phyloP scores from a whole-genome alignment of 2,329 filamentous ascomycete species.

The Coniochaeta pulveracea region DNA sequence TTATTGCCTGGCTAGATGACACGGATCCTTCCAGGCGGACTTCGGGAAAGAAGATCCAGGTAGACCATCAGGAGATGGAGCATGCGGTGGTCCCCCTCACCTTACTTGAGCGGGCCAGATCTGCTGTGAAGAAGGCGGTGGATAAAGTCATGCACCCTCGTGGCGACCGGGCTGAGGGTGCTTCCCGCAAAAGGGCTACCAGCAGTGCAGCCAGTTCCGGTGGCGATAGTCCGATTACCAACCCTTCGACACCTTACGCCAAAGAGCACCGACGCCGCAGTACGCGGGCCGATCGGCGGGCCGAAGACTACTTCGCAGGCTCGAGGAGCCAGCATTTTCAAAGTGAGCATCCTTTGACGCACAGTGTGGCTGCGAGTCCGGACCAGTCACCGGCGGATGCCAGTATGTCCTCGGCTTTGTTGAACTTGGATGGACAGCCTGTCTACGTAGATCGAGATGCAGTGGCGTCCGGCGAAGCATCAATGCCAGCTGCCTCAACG shows the following conservation, averaged over 20 bases:
- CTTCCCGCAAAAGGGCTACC: conserved; percentile 40
- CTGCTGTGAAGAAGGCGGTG: conserved; percentile 59
- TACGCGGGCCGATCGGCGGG: conserved; percentile 39
- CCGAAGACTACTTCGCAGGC: conserved; percentile 42
- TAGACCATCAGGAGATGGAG: conserved; percentile 83
- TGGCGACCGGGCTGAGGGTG: conserved; percentile 43
- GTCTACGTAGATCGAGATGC: too few species aligned
- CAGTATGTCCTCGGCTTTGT: too few species aligned
- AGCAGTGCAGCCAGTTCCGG: conserved; percentile 56
- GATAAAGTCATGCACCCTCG: conserved; percentile 53
- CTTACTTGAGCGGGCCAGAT: conserved; percentile 74
- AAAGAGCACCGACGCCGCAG: conserved; percentile 43
- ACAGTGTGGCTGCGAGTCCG: conserved; percentile 63
- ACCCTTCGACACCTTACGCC: conserved; percentile 38
- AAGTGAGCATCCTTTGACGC: conserved; percentile 61
- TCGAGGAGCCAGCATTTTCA: conserved; percentile 26
- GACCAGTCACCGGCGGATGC: conserved; percentile 29
- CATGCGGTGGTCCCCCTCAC: conserved; percentile 83
- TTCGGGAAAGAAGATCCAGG: conserved; percentile 77
- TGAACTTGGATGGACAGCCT: too few species aligned
- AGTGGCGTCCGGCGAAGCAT: too few species aligned
- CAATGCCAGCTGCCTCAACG: not conserved
- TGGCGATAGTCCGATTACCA: conserved; percentile 36
- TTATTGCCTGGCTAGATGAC: conserved; percentile 78
- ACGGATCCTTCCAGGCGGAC: conserved; percentile 74